These are phyloP conservation scores for Neonectria ditissima DNA, from an alignment of 2,329 filamentous ascomycete genomes.

Conservation along the genomic window DNA sequence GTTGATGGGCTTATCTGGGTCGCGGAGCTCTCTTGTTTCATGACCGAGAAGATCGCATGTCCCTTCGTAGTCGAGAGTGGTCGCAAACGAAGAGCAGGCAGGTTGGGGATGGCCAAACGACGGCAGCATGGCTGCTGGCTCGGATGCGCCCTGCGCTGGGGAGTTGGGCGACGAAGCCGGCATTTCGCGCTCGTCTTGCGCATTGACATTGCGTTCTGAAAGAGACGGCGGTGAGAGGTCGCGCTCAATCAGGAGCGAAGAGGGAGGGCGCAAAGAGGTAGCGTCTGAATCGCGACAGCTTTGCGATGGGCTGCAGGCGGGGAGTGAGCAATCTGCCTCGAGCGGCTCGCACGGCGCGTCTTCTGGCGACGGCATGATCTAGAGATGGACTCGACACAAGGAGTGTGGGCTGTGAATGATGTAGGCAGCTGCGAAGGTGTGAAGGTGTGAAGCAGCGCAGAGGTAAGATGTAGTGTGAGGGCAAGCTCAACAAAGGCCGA, in stretches of 20 bases:
- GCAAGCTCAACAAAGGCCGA: conserved; percentile 1
- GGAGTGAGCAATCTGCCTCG: neutral
- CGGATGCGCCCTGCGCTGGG: neutral
- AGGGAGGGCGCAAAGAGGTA: conserved; percentile 29
- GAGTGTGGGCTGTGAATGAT: neutral
- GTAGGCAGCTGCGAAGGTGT: neutral
- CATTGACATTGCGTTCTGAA: neutral
- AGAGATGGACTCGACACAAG: neutral
- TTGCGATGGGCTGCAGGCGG: neutral
- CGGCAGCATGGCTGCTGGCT: conserved; percentile 17
- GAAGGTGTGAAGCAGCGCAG: neutral
- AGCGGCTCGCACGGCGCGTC: neutral
- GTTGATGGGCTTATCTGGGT: neutral
- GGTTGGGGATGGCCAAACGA: neutral
- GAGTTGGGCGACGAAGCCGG: conserved; percentile 8
- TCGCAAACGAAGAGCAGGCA: conserved; percentile 16
- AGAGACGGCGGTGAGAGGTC: neutral
- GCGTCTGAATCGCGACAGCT: conserved; percentile 14
- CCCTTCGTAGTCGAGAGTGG: conserved; percentile 9
- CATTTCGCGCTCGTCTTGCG: neutral
- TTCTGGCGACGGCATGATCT: neutral
- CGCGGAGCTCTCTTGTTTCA: neutral
- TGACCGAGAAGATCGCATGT: neutral
- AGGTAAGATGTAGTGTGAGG: neutral
- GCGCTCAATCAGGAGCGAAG: conserved; percentile 34